Percentiles rank a stretch among this genome's conserved stretches.
phyloP scores from a whole-genome alignment of 768 basidiomycete species.

The Amanita polypyramis region DNA sequence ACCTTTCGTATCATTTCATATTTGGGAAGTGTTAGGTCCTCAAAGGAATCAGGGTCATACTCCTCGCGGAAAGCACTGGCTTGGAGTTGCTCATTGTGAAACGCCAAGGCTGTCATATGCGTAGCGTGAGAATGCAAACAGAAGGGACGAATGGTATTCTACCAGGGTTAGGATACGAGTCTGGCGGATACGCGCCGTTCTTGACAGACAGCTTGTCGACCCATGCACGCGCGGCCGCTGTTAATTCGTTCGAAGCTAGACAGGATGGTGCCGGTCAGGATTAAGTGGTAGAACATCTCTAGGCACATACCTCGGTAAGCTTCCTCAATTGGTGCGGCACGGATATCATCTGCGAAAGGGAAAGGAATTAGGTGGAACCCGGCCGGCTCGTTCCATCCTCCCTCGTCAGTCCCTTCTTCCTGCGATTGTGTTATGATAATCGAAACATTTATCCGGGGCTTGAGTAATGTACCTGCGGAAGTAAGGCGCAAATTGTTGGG shows the following conservation, averaged over 20 bases:
- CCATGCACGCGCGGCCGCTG: conserved; percentile 57
- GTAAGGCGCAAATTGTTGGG: conserved; percentile 72
- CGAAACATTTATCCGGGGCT: background rate
- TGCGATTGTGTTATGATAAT: conserved; percentile 17
- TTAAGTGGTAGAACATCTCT: background rate
- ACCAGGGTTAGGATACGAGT: conserved; percentile 90
- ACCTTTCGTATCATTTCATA: conserved; percentile 75
- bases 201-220: conserved; percentile 74
- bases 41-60: conserved; percentile 66
- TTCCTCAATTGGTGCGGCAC: conserved; percentile 61
- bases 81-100: conserved; percentile 84
- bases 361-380: conserved; percentile 90
- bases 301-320: conserved; percentile 45
- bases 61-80: conserved; percentile 90
- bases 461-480: conserved; percentile 61
- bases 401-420: conserved; percentile 61
- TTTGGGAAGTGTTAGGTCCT: conserved; percentile 77
- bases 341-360: conserved; percentile 94
- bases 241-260: conserved; percentile 59
- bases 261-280: conserved; percentile 6
- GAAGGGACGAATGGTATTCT: conserved; percentile 15
- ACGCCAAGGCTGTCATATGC: conserved; percentile 54
- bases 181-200: conserved; percentile 76
- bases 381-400: conserved; percentile 72
- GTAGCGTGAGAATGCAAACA: conserved; percentile 4